Base-by-base conservation (phyloP, 2,329 filamentous ascomycete species). In the Rasamsonia emersonii region DNA sequence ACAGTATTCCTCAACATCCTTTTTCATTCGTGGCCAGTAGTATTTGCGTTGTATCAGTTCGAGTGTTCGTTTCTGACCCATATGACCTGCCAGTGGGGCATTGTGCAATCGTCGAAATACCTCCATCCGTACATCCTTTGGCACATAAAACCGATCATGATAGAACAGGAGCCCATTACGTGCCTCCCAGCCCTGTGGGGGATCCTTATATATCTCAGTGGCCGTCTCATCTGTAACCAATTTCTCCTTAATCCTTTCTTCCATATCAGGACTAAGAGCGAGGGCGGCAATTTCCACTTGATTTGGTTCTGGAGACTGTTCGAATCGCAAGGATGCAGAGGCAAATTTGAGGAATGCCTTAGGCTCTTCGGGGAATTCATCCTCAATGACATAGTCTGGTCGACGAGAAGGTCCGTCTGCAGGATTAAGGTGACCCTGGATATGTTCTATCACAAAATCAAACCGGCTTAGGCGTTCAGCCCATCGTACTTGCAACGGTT, bases 361-460 rank as follows among this genome's bases (percentile, higher is more conserved):
- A n/a, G 20, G 20, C 20, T 23, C 20, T 23, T 23, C 20, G n/a
- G 20, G 20, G n/a, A n/a, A 23, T 26, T 26, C 24, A n/a, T 9
- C 11, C 6, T 13, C 24, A 26, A 5, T 13, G 7, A 26, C n/a
- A 13, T 13, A 26, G 11, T 26, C 24, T 26, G 24, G 24, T 26
- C 24, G 24, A 5, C 24, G 24, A 26, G 24, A 26, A 7, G 11
- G 24, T 7, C 24, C 24, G 11, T 26, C 24, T 26, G 24, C 24
- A 11, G 24, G 24, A 13, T 26, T 26, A 23, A 23, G 8, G 8
- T n/a, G 20, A 8, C 20, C 20, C 20, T 23, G 8, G 20, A 23
- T n/a, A 23, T 23, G 20, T 23, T 23, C 20, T 7, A 23, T 23
- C 8, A 23, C 20, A 23, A 23, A 23, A n/a, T 23, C 20, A n/a